Evolutionary conservation across 441 rosid genomes (phyloP).

Genomic region (Syzygium malaccense): DNA sequence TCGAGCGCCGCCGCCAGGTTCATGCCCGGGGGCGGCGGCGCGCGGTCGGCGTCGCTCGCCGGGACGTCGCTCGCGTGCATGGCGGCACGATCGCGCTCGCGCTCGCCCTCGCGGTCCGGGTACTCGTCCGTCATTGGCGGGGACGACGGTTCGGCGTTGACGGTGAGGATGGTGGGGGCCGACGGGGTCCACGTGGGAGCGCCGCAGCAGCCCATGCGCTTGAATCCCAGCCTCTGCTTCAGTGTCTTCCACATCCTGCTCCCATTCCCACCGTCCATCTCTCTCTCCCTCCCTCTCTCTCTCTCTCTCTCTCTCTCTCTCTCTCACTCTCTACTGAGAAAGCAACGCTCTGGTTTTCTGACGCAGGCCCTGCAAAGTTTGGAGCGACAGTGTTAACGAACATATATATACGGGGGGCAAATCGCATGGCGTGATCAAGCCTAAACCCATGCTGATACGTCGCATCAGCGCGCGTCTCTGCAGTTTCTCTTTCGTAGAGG

Average conservation of each 20-base stretch:
- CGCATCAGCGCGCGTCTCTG: neutral
- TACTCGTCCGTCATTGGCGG: neutral
- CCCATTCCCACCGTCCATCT: conserved; percentile 21
- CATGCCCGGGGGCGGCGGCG: conserved; percentile 20
- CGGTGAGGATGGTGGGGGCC: conserved; percentile 3
- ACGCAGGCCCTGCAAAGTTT: neutral
- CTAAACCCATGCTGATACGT: neutral
- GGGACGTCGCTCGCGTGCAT: neutral
- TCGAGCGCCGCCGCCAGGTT: conserved; percentile 25
- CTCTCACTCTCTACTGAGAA: neutral
- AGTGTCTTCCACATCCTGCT: conserved; percentile 28
- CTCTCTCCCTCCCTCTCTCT: neutral
- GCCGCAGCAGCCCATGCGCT: conserved; percentile 55
- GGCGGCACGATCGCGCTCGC: neutral
- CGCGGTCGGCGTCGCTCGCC: neutral
- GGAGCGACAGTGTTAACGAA: neutral
- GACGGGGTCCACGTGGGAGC: conserved; percentile 20
- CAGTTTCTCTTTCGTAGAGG: neutral
- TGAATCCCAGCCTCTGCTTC: conserved; percentile 40
- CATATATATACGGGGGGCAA: neutral
- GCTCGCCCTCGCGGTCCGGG: neutral
- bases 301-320: no score
- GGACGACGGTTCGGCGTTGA: conserved; percentile 6
- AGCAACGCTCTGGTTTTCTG: neutral
- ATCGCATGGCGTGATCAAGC: neutral